Conservation (phyloP, 176 grass and related monocot genomes). For the Rhynchospora pubera region DNA sequence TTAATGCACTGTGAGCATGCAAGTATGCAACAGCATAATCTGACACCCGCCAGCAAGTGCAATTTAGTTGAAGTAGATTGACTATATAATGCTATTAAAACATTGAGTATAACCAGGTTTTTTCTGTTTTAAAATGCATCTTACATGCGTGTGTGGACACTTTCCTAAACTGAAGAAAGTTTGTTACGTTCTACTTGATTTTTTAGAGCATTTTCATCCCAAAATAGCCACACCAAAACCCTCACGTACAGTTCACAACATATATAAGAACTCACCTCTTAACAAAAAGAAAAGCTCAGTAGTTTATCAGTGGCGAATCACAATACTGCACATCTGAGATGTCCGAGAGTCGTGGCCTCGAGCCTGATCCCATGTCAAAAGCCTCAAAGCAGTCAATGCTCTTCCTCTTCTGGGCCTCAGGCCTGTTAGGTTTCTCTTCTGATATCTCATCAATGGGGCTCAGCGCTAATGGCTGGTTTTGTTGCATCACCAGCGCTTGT, state of each 20-base stretch:
- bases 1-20: neutral
- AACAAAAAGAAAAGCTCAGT: conserved; percentile 19
- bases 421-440: conserved; percentile 44
- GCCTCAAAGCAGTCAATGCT: conserved; percentile 51
- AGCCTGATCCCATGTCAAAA: conserved; percentile 44
- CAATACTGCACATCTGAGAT: conserved; percentile 67
- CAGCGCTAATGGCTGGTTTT: conserved; percentile 31
- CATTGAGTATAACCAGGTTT: neutral
- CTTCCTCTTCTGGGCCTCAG: conserved; percentile 63
- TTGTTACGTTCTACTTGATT: too few relatives aligned
- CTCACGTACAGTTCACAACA: neutral
- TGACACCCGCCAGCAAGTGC: too few relatives aligned
- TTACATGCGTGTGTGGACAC: neutral
- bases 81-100: neutral
- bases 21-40: too few relatives aligned
- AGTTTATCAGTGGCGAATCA: conserved; percentile 66
- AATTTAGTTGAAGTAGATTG: neutral
- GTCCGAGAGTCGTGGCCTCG: conserved; percentile 72
- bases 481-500: conserved; percentile 47
- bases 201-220: neutral
- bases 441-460: conserved; percentile 60
- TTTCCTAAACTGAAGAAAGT: too few relatives aligned
- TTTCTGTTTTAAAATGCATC: neutral
- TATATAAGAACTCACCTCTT: neutral
- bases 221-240: neutral